Conservation (phyloP, 495 filamentous ascomycete species). For the Polyplosphaeria fusca region DNA sequence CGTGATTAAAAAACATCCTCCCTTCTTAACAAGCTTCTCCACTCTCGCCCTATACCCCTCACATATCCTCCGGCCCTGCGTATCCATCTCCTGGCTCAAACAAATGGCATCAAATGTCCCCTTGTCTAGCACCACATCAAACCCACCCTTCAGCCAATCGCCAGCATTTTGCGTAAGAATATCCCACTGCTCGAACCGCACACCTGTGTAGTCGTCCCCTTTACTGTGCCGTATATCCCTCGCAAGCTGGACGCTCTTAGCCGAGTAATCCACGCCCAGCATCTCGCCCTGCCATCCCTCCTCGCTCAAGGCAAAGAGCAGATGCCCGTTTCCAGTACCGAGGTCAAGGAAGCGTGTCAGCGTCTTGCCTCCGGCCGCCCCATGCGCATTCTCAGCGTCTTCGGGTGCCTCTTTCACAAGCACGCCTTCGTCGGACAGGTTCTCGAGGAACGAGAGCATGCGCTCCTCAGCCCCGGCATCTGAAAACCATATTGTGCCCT, state of each 20-base stretch:
- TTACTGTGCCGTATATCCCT: constrained; percentile 34
- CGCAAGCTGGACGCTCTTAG: constrained; percentile 68
- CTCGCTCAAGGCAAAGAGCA: constrained; percentile 67
- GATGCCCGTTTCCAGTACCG: constrained; percentile 88
- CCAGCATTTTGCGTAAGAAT: constrained; percentile 54
- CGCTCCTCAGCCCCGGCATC: constrained; percentile 65
- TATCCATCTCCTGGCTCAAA: constrained; percentile 60
- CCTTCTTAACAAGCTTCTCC: constrained; percentile 58
- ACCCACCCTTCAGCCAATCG: constrained; percentile 45
- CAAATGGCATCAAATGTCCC: constrained; percentile 95
- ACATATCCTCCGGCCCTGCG: constrained; percentile 53
- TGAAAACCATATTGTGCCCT: constrained; percentile 73
- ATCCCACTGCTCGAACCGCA: constrained; percentile 74
- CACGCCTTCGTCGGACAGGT: constrained; percentile 31
- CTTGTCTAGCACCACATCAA: constrained; percentile 91
- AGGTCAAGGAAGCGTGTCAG: constrained; percentile 62
- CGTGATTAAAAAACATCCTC: constrained; percentile 77
- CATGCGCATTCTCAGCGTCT: constrained; percentile 8
- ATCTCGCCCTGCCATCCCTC: constrained; percentile 56
- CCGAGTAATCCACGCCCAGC: constrained; percentile 86
- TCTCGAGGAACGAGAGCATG: constrained; percentile 55
- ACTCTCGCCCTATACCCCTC: constrained; percentile 72
- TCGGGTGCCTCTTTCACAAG: constrained; percentile 13
- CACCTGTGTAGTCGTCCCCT: constrained; percentile 32
- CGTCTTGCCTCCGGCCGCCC: background rate